Evolutionary conservation across 257 asterid genomes (phyloP).

Genomic region (Anisodus tanguticus): DNA sequence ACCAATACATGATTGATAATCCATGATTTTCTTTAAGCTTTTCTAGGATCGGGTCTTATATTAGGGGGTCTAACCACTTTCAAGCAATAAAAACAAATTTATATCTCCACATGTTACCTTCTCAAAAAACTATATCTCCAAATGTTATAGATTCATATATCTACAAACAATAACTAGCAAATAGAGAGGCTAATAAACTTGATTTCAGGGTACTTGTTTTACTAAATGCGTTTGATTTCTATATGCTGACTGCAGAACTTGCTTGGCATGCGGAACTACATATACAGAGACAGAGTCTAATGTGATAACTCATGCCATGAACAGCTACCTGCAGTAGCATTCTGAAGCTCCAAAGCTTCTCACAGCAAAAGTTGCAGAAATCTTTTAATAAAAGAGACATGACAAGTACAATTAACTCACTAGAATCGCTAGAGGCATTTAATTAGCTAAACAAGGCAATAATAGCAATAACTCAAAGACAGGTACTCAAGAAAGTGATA

Average conservation of each 20-base stretch:
- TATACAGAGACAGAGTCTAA: neutral
- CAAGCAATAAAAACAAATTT: neutral
- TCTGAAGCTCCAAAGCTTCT: neutral
- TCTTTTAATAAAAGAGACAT: neutral
- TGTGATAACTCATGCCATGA: conserved; percentile 7
- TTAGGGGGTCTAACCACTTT: neutral
- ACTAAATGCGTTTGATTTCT: neutral
- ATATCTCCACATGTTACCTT: neutral
- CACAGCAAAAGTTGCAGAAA: neutral
- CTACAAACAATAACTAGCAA: neutral
- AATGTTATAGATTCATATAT: neutral
- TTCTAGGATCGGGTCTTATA: neutral
- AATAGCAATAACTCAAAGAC: neutral
- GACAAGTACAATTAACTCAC: neutral
- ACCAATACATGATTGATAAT: neutral
- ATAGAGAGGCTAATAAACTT: neutral
- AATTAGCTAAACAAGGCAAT: conserved; percentile 11
- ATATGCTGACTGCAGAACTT: neutral
- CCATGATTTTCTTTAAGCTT: neutral
- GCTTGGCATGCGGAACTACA: neutral
- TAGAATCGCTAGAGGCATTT: neutral
- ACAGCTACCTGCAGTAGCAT: neutral
- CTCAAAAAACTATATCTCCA: neutral
- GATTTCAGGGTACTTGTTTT: neutral
- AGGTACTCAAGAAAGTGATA: conserved; percentile 36